Evolutionary conservation across 805 yeast genomes (phyloP).

Genomic region (Cyberlindnera euphorbiiphila): DNA sequence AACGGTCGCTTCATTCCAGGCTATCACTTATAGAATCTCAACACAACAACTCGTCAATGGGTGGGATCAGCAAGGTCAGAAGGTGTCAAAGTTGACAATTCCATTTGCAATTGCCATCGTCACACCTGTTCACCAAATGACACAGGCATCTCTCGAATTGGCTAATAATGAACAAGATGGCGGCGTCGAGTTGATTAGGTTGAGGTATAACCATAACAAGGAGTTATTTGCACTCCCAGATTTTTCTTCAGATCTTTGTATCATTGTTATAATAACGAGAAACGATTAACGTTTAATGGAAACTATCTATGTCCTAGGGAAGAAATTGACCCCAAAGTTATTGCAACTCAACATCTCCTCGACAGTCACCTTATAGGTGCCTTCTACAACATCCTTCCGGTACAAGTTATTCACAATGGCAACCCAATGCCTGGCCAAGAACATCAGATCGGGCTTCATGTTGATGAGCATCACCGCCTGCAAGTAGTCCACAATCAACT

Average conservation of each 20-base stretch:
- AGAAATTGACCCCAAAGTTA: too few species aligned
- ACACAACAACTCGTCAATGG: slow-evolving; percentile 12
- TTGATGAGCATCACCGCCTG: slow-evolving; percentile 1
- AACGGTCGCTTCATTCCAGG: slow-evolving; percentile 1
- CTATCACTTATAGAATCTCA: slow-evolving; percentile 5
- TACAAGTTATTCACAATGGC: not conserved
- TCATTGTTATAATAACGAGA: slow-evolving; percentile 4
- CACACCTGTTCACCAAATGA: not conserved
- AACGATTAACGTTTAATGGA: not conserved
- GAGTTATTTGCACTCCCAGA: slow-evolving; percentile 11
- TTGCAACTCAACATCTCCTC: not conserved
- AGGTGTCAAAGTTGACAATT: not conserved
- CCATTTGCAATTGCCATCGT: not conserved
- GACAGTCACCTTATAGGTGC: not conserved
- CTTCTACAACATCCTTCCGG: not conserved
- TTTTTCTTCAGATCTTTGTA: slow-evolving; percentile 1
- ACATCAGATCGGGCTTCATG: not conserved
- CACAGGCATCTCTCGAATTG: not conserved
- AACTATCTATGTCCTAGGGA: too few species aligned
- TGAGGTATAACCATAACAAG: slow-evolving; percentile 4
- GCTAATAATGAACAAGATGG: not conserved
- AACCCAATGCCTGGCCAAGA: not conserved
- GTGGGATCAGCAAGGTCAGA: slow-evolving; percentile 11
- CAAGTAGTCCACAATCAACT: slow-evolving; percentile 4
- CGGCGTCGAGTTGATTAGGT: slow-evolving; percentile 7